A percentile compares a stretch with the other conserved stretches of the same genome.
Evolutionary conservation across 345 rosid species (phyloP).

Genomic region (Rhodomyrtus tomentosa): DNA sequence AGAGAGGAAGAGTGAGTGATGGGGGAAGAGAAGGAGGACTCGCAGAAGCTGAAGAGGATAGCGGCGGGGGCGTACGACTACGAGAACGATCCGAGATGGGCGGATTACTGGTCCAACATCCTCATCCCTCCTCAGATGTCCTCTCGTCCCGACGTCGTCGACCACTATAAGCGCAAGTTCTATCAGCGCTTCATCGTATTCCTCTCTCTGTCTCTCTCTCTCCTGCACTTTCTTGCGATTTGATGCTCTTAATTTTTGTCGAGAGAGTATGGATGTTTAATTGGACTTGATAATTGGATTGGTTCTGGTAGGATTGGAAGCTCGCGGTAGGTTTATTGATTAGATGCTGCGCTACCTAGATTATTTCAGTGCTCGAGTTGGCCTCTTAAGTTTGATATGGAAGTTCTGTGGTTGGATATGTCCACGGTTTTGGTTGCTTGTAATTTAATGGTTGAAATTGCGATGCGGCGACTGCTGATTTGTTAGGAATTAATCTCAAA

Average conservation of each 20-base stretch:
- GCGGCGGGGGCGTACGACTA: conserved; percentile 89
- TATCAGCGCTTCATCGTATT: conserved; percentile 83
- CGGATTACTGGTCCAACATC: conserved; percentile 88
- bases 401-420: not conserved
- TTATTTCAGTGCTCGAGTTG: not conserved
- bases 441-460: not conserved
- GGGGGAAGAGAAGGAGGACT: conserved; percentile 77
- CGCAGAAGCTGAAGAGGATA: conserved; percentile 61
- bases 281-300: not conserved
- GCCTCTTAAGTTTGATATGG: not conserved
- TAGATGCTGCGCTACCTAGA: not conserved
- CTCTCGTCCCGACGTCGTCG: conserved; percentile 75
- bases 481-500: not conserved
- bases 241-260: not conserved
- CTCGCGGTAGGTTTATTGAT: not conserved
- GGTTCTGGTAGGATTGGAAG: not conserved
- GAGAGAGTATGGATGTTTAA: not conserved
- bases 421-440: not conserved
- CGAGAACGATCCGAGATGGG: conserved; percentile 81
- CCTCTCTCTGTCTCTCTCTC: not conserved
- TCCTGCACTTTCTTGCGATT: not conserved
- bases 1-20: conserved; percentile 8
- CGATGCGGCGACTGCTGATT: not conserved
- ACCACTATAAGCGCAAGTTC: conserved; percentile 91
- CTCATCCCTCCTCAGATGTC: conserved; percentile 89